Percentiles rank a stretch among this genome's conserved stretches.
These are phyloP conservation scores for Elsinoe ampelina DNA, from an alignment of 2,329 filamentous ascomycete species.

Conservation along the genomic window DNA sequence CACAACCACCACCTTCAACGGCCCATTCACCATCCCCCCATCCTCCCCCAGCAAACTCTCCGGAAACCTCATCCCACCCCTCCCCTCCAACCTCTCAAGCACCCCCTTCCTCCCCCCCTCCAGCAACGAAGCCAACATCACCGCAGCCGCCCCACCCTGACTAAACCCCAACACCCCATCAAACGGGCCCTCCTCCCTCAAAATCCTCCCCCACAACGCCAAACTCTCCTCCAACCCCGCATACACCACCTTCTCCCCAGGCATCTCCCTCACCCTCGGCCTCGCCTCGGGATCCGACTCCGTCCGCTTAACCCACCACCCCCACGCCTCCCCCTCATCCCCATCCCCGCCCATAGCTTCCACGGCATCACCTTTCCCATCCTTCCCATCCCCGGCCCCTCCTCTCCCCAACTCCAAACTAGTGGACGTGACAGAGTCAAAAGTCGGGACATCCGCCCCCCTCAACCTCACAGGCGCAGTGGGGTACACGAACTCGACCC, in stretches of 20 bases:
- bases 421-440: slow-evolving; percentile 28
- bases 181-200: slow-evolving; percentile 56
- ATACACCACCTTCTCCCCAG: slow-evolving; percentile 47
- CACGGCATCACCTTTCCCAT: slow-evolving; percentile 41
- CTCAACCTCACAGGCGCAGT: slow-evolving; percentile 37
- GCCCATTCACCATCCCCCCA: slow-evolving; percentile 38
- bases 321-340: slow-evolving; percentile 50
- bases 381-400: not conserved
- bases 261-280: slow-evolving; percentile 54
- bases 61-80: slow-evolving; percentile 45
- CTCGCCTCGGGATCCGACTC: slow-evolving; percentile 65
- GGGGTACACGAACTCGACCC: slow-evolving; percentile 38
- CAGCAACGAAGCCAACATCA: slow-evolving; percentile 61
- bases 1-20: slow-evolving; percentile 60
- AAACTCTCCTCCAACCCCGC: slow-evolving; percentile 60
- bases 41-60: slow-evolving; percentile 34
- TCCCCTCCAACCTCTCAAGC: slow-evolving; percentile 35
- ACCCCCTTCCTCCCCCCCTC: slow-evolving; percentile 45
- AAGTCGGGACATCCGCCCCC: slow-evolving; percentile 49
- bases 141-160: slow-evolving; percentile 66
- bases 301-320: slow-evolving; percentile 9
- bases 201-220: slow-evolving; percentile 48
- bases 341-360: slow-evolving; percentile 27
- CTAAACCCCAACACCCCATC: slow-evolving; percentile 77
- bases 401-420: not conserved